Evolutionary conservation across 2,329 filamentous ascomycete species (phyloP).

Genomic region (Nigrospora sphaerica): DNA sequence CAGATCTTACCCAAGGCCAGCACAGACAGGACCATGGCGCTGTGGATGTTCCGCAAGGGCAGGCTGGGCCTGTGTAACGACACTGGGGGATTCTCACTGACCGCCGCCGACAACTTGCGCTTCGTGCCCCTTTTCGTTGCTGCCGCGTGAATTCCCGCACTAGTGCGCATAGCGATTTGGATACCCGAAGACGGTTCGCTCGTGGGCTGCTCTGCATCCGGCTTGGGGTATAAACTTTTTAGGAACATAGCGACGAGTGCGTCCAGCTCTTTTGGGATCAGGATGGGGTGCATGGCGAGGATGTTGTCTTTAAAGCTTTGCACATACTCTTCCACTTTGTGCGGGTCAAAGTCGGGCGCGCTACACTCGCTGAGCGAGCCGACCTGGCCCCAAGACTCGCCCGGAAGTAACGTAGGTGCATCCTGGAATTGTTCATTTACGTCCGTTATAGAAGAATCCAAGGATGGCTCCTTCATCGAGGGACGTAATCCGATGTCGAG

Average conservation of each 20-base stretch:
- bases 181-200: constrained; percentile 8
- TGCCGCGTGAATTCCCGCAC: constrained; percentile 11
- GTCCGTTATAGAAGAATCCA: constrained; percentile 26
- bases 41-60: constrained; percentile 63
- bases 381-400: constrained; percentile 49
- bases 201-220: not conserved
- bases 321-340: constrained; percentile 45
- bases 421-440: constrained; percentile 28
- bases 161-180: no score
- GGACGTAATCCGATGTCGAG: constrained; percentile 45
- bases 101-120: constrained; percentile 46
- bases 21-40: constrained; percentile 74
- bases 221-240: constrained; percentile 27
- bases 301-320: constrained; percentile 53
- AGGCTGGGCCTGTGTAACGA: constrained; percentile 33
- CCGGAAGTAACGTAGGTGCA: constrained; percentile 42
- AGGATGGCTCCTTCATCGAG: constrained; percentile 31
- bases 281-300: constrained; percentile 58
- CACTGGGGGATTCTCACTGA: constrained; percentile 16
- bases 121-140: constrained; percentile 30
- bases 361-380: constrained; percentile 34
- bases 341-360: constrained; percentile 46
- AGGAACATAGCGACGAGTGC: constrained; percentile 47
- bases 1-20: constrained; percentile 88
- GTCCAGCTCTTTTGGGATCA: constrained; percentile 45